Evolutionary conservation across 2,329 filamentous ascomycete species (phyloP), one percentile per base, ranked within the genome.

Genomic region (Paramyrothecium sp.): DNA sequence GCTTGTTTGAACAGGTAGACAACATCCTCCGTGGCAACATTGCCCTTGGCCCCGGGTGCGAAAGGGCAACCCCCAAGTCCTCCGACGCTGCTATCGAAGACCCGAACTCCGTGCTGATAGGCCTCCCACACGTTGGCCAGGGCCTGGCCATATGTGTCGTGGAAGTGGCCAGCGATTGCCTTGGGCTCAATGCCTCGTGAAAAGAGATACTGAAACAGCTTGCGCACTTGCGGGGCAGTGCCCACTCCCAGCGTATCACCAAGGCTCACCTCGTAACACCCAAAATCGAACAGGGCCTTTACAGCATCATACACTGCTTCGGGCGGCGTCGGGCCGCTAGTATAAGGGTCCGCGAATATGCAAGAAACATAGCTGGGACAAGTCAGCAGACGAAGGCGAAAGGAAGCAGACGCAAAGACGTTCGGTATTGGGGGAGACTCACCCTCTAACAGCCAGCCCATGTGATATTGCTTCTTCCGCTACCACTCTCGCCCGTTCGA

Each of bases 101-200:
- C 83, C 12, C 85, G 72, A 13, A 90, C 76, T 1, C 88, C 88
- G 59, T 83, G 80, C 53, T 85, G 81, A 19, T 89, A 81, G 2
- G 84, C 83, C 19, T 87, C 80, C 61, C 87, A 81, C 0, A 83
- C 82, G 65, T 90, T 90, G 2, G 87, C 83, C 2, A 89, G 75
- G 1, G 86, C 88, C 66, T 88, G 85, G 3, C 87, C 88, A 65
- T 89, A 89, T 0, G 88, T 90, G 64, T 91, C 88, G 65, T 91
- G 88, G 66, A 90, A 90, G 67, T 91, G 88, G 58, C 88, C 80
- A 0, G 87, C 88, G 2, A 90, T 17, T 1, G 19, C 80, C 34
- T 78, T 76, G 17, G 77, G 75, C 3, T 81, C 78, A 3, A 90
- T 75, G 0, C 80, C 81, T 1, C 81, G 79, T 4, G 80, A 76